phyloP scores from a whole-genome alignment of 345 rosid species.

The Gossypium raimondii region DNA sequence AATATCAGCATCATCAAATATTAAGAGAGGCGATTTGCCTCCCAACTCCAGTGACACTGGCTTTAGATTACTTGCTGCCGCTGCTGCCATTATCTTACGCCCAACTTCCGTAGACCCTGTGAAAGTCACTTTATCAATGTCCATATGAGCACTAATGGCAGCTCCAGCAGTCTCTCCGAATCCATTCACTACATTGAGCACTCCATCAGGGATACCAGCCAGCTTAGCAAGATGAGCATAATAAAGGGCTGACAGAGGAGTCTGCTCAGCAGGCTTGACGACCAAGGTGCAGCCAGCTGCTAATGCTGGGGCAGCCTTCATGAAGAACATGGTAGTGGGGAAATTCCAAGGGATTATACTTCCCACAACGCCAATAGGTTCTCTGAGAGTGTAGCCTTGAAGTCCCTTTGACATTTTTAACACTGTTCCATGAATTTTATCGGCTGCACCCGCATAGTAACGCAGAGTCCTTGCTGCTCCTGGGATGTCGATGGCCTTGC shows the following conservation, averaged over 20 bases:
- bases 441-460: constrained; percentile 85
- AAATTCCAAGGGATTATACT: constrained; percentile 86
- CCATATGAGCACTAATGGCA: constrained; percentile 75
- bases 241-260: constrained; percentile 81
- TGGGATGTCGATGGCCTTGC: constrained; percentile 52
- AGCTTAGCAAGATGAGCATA: constrained; percentile 57
- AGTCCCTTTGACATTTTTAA: constrained; percentile 50
- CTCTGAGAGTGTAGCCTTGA: constrained; percentile 69
- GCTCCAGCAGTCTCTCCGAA: constrained; percentile 76
- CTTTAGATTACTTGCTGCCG: constrained; percentile 79
- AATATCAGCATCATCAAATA: constrained; percentile 74
- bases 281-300: constrained; percentile 92
- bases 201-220: constrained; percentile 72
- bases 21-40: constrained; percentile 75
- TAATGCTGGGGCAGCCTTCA: constrained; percentile 62
- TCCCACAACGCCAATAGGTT: constrained; percentile 82
- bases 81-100: constrained; percentile 59
- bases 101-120: constrained; percentile 88
- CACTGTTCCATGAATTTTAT: constrained; percentile 78
- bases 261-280: constrained; percentile 88
- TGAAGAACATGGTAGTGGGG: constrained; percentile 57
- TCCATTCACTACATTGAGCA: constrained; percentile 73
- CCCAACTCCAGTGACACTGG: constrained; percentile 75
- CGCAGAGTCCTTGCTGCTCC: constrained; percentile 30
- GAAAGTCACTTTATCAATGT: constrained; percentile 70